These are phyloP conservation scores for Pharnaceum exiguum DNA, from an alignment of 148 eudicot genomes.

Conservation along the genomic window DNA sequence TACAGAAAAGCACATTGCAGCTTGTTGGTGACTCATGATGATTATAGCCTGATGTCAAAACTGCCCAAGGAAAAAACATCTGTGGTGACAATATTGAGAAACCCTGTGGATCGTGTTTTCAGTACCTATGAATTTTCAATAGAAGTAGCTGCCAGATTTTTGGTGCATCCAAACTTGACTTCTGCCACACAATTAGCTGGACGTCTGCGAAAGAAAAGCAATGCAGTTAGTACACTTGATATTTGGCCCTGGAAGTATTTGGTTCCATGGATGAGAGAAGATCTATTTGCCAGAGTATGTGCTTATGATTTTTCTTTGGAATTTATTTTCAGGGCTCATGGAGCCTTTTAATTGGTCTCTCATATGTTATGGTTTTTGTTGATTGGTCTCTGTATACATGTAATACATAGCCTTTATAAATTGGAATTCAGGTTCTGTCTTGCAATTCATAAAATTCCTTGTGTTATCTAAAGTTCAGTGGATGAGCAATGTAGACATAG, in stretches of 20 bases:
- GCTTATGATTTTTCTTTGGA: neutral
- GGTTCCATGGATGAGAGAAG: constrained; percentile 99
- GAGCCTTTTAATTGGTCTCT: too few species aligned
- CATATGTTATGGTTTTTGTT: too few species aligned
- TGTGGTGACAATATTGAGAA: constrained; percentile 84
- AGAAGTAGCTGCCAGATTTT: constrained; percentile 90
- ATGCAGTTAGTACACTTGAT: constrained; percentile 70
- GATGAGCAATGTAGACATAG: too few species aligned
- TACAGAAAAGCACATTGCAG: constrained; percentile 81
- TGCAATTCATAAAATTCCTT: too few species aligned
- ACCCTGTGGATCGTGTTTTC: constrained; percentile 89
- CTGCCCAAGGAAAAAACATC: constrained; percentile 78
- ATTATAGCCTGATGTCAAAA: constrained; percentile 88
- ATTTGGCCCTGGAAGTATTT: constrained; percentile 99
- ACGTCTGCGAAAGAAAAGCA: constrained; percentile 47
- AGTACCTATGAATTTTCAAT: constrained; percentile 91
- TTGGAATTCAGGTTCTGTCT: too few species aligned
- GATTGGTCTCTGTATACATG: too few species aligned
- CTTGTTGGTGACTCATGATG: constrained; percentile 84
- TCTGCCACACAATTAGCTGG: constrained; percentile 47
- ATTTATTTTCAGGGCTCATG: neutral
- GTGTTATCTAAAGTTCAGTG: too few species aligned
- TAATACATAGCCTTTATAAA: too few species aligned
- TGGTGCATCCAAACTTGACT: constrained; percentile 87
- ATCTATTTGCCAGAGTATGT: constrained; percentile 83